Conservation (phyloP, 148 eudicot species). For the Euryodendron excelsum region DNA sequence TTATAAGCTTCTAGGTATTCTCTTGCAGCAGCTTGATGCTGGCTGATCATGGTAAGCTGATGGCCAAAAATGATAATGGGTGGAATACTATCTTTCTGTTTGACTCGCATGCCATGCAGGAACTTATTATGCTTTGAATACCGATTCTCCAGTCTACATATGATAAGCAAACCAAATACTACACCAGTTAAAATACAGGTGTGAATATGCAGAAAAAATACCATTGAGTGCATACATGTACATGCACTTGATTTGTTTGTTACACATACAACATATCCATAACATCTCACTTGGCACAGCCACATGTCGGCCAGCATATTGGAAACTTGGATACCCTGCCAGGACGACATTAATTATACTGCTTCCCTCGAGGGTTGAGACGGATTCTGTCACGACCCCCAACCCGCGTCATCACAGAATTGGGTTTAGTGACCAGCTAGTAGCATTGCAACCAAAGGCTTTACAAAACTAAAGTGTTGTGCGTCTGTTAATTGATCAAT, state of each 20-base stretch:
- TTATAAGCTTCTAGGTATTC: slow-evolving; percentile 86
- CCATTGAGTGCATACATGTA: not conserved
- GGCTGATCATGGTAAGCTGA: slow-evolving; percentile 68
- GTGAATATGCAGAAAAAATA: not conserved
- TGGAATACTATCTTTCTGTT: slow-evolving; percentile 65
- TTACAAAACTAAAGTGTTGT: too few relatives aligned
- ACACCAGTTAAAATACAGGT: not conserved
- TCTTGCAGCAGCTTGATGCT: slow-evolving; percentile 90
- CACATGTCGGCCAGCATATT: not conserved
- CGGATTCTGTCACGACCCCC: too few relatives aligned
- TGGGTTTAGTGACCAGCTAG: too few relatives aligned
- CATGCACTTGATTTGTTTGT: too few relatives aligned
- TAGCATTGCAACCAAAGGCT: too few relatives aligned
- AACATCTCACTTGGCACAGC: not conserved
- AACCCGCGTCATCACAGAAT: too few relatives aligned
- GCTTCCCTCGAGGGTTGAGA: not conserved
- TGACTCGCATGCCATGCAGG: slow-evolving; percentile 50
- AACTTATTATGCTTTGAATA: slow-evolving; percentile 57
- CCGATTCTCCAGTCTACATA: slow-evolving; percentile 59
- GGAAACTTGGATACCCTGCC: not conserved
- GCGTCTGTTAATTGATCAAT: too few relatives aligned
- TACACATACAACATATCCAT: not conserved
- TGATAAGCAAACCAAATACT: slow-evolving; percentile 17
- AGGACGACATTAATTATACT: not conserved
- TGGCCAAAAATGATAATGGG: slow-evolving; percentile 73